phyloP scores from a whole-genome alignment of 345 rosid species.

The Populus nigra region DNA sequence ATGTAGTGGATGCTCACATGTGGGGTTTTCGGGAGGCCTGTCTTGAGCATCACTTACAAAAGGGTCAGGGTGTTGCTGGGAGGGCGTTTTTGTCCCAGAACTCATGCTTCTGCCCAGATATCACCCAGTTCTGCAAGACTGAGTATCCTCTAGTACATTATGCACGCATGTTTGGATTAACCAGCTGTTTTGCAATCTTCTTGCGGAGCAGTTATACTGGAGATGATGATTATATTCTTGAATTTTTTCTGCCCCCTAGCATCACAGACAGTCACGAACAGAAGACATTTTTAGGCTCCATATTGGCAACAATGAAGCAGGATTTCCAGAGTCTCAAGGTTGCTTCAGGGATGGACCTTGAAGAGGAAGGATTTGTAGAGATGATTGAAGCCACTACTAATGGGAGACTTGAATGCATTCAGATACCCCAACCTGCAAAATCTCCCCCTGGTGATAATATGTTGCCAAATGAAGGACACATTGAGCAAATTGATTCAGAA shows the following conservation, averaged over 20 bases:
- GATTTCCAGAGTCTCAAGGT: conserved; percentile 74
- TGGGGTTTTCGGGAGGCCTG: conserved; percentile 98
- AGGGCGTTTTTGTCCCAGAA: conserved; percentile 71
- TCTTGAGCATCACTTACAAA: conserved; percentile 90
- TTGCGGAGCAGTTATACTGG: conserved; percentile 71
- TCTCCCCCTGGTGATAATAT: conserved; percentile 27
- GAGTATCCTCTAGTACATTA: conserved; percentile 94
- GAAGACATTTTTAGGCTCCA: conserved; percentile 54
- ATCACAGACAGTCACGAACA: conserved; percentile 46
- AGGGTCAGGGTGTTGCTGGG: conserved; percentile 94
- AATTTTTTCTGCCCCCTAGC: conserved; percentile 73
- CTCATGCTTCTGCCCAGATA: conserved; percentile 69
- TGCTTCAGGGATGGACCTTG: conserved; percentile 63
- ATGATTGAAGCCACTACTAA: conserved; percentile 50
- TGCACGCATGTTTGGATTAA: conserved; percentile 82
- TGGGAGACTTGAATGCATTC: conserved; percentile 49
- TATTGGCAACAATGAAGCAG: conserved; percentile 73
- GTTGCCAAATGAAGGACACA: conserved; percentile 25
- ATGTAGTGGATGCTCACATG: conserved; percentile 81
- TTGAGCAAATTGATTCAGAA: conserved; percentile 23
- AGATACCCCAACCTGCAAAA: conserved; percentile 35
- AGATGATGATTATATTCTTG: conserved; percentile 81
- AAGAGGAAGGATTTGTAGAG: conserved; percentile 56
- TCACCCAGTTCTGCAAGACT: conserved; percentile 74
- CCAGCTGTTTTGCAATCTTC: conserved; percentile 77